Evolutionary conservation across 345 rosid species (phyloP), one percentile per base, ranked within the genome.

Genomic region (Clausena lansium): DNA sequence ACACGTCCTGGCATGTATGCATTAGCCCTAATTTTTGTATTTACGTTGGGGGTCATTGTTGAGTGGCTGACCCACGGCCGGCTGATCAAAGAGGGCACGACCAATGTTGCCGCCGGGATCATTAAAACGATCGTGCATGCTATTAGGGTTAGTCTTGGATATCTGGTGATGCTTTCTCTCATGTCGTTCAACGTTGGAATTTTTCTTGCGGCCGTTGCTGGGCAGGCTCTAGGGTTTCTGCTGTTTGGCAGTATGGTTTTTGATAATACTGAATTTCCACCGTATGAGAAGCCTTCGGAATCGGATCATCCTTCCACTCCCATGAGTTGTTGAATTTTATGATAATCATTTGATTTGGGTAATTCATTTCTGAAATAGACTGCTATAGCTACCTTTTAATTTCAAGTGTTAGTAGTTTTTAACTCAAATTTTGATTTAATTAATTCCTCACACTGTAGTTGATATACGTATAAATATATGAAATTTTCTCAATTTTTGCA

Each of bases 111-210:
- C 0, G 81, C 71, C 7, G 84, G 89, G 17, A 11, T 84, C 19
- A 54, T 76, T 35, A 85, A 79, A 66, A 84, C 86, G 22, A 8
- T 81, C 1, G 15, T 79, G 82, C 76, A 82, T 59, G 74, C 73
- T 4, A 35, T 83, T 4, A 74, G 87, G 75, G 83, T 83, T 35
- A 84, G 87, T 33, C 73, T 83, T 45, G 75, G 81, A 7, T 86
- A 86, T 27, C 13, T 83, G 78, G 77, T 86, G 60, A 86, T 88
- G 89, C 79, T 88, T 38, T 86, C 84, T 19, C 80, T 88, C 25
- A 88, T 88, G 91, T 85, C 91, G 6, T 88, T 82, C 63, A 88
- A 88, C 17, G 85, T 79, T 0, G 91, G 89, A 2, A 84, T 88
- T 54, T 78, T 86, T 35, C 54, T 88, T 45, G 78, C 36, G n/a